Evolutionary conservation across 805 yeast species (phyloP), one percentile per base, ranked within the genome.

Genomic region (Lachancea waltii): DNA sequence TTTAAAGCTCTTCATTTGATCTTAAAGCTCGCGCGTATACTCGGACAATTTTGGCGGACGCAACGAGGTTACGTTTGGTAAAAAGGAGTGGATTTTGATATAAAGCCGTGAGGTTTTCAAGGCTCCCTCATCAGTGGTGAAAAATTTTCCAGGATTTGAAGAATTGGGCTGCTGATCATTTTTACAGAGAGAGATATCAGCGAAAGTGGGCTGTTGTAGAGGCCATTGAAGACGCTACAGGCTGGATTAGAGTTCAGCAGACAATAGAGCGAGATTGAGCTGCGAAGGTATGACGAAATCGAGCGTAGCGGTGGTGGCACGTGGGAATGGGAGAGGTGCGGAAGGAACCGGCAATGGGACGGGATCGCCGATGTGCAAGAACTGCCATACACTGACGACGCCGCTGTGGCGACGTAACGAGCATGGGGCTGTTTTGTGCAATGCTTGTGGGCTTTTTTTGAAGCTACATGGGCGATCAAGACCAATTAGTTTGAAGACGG

Each of bases 361-460:
- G 17, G 45, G 40, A 15, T 67, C 76, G 23, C 85, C 94, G 4
- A 72, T 81, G 16, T 89, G 97, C 60, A 85, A 82, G 50, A 89
- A 89, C 61, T 89, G 97, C 65, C 75, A 81, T 53, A 89, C 97
- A 2, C 83, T 86, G 42, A 89, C 92, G 1, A 89, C 97, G 2
- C 97, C 97, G 1, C 67, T 89, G 20, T 89, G 97, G 97, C 73
- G 97, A 62, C 71, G 97, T 46, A 96, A 89, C 62, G 96, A 87
- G 53, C 76, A 84, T 8, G 95, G 95, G 11, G 81, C 80, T 51
- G 95, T 89, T 23, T 70, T 89, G 33, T 89, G 97, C 61, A 89
- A 89, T 64, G 97, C 97, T 7, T 86, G 96, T 66, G 96, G 96
- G 0, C 67, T 86, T 35, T 86, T 86, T 53, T 64, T 87, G 43